Base-by-base conservation (phyloP, 2,329 filamentous ascomycete species). In the Ascochyta pisi region DNA sequence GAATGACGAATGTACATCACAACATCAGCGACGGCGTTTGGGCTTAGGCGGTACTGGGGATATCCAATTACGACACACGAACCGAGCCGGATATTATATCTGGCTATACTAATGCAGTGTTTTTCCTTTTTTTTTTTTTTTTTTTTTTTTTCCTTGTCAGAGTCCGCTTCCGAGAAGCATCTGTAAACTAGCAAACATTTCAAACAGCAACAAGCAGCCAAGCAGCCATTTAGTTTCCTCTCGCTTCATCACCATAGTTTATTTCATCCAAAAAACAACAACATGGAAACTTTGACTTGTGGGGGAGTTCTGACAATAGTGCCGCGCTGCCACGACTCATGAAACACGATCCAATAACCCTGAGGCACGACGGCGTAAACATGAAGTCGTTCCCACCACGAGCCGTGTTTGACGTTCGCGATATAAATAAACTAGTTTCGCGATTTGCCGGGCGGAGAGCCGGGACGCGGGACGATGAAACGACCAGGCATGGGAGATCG, bases 401-500 rank as follows among this genome's bases (percentile, higher is more conserved):
- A 13, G 7, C 7, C 29, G 3, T 47, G 47, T 56, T 56, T 56
- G 53, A 56, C 39, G 33, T 39, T 50, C 6, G 33, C 7, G 34
- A n/a, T 51, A 51, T 47, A 31, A 38, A 42, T 51, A 42, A 8
- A n/a, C 15, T 46, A 24, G 37, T 50, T 24, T 46, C 23, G 37
- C 16, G 26, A 38, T 2, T 9, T 39, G 33, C 47, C 47, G 37
- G 26, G 33, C 19, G 53, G 47, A 50, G 53, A 51, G 53, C 53
- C 53, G 53, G 19, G 23, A 8, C 33, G 42, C 47, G 47, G 42
- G 53, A 51, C 42, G 47, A 51, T 51, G 53, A 56, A 56, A 56
- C 53, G 35, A 37, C 12, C 22, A 27, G 26, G 27, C 33, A 2
- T 19, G 6, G 16, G 22, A 50, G 49, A 29, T 41, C 3, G 12